Evolutionary conservation across 2,329 filamentous ascomycete species (phyloP), one percentile per base, ranked within the genome.

Genomic region (Fusarium tricinctum): DNA sequence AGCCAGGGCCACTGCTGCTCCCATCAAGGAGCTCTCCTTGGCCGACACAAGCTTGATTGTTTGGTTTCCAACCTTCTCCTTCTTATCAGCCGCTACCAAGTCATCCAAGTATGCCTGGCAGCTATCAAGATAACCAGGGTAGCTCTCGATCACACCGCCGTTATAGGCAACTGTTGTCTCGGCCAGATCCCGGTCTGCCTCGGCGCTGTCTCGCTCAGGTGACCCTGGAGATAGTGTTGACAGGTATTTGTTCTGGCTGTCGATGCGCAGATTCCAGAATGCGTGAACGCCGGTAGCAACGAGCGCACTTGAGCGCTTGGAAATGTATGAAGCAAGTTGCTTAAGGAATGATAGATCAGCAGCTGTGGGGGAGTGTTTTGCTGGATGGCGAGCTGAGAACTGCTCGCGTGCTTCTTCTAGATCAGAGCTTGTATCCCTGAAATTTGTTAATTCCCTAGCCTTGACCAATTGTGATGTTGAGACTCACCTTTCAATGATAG

Each of bases 111-210:
- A 88, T 8, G 75, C 75, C 76, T 94, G 91, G 73, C 89, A 90
- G 42, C 81, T 83, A 32, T 78, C 78, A 22, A 86, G 81, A 77
- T 93, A 95, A 9, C 82, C 81, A 0, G 92, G 91, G 74, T 94
- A 95, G 71, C 90, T 89, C 78, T 94, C 91, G 51, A 94, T 89
- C 49, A 95, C 91, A 28, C 89, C 91, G 44, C 92, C 92, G 74
- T 93, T 94, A 78, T 91, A 94, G 5, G 91, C 91, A n/a, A 95
- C 87, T 3, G 86, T 84, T 5, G 87, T 89, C 57, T 81, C 79
- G 33, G 76, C 74, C 9, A 85, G 75, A 43, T 81, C 77, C 3
- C 80, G 80, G 66, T 88, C 88, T 17, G 79, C 79, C 69, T 89
- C 87, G 1, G 86, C 80, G 35, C 85, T 83, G 12, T 75, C 66